phyloP scores from a whole-genome alignment of 148 eudicot species.

The Rhododendron mucronatum region DNA sequence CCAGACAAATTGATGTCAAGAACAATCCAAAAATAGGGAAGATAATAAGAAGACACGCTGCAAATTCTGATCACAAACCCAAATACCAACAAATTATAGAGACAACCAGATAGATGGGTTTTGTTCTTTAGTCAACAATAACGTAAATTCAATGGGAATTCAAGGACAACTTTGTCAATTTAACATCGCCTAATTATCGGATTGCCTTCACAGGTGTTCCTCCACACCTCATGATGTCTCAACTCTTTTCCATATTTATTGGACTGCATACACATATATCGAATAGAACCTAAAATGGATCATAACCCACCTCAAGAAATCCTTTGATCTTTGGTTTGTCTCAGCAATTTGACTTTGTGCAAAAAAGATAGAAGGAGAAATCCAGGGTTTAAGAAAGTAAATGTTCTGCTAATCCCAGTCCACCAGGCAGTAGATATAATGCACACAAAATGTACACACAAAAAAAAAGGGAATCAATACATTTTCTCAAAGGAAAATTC shows the following conservation, averaged over 20 bases:
- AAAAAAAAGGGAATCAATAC: no score
- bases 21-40: slow-evolving; percentile 6
- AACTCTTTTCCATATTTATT: slow-evolving; percentile 14
- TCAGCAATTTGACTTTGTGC: not conserved
- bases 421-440: not conserved
- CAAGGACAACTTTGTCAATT: not conserved
- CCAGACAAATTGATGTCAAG: slow-evolving; percentile 6
- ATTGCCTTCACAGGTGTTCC: slow-evolving; percentile 8
- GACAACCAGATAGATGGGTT: slow-evolving; percentile 22
- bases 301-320: not conserved
- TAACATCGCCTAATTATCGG: not conserved
- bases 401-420: not conserved
- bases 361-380: not conserved
- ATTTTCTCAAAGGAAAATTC: no score
- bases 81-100: slow-evolving; percentile 9
- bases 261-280: not conserved
- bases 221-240: slow-evolving; percentile 8
- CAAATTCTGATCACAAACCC: slow-evolving; percentile 5
- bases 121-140: slow-evolving; percentile 19
- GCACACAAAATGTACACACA: not conserved
- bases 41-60: slow-evolving; percentile 6
- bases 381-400: not conserved
- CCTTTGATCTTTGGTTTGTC: not conserved
- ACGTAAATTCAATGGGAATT: not conserved
- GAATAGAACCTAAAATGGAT: not conserved